These are phyloP conservation scores for Didymella sp. DNA, from an alignment of 2,329 filamentous ascomycete species.

Conservation along the genomic window DNA sequence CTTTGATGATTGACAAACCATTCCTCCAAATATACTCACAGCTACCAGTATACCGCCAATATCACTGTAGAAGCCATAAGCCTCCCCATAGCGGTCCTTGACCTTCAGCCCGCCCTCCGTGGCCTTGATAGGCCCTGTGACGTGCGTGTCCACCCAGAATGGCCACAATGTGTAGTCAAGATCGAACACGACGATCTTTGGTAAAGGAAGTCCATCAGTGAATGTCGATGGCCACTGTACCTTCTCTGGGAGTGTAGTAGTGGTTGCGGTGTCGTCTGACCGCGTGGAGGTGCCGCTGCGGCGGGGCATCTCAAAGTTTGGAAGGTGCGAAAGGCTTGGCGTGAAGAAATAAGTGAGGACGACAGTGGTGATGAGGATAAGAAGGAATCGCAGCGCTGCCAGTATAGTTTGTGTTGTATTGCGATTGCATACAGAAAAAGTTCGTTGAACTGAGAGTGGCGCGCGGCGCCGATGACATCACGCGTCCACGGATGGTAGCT, in stretches of 20 bases:
- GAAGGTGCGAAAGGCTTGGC: not conserved
- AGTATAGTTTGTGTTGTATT: not conserved
- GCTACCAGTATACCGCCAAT: slow-evolving; percentile 52
- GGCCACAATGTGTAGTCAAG: slow-evolving; percentile 99
- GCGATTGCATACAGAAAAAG: not conserved
- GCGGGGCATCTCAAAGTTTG: slow-evolving; percentile 40
- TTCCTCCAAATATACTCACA: slow-evolving; percentile 24
- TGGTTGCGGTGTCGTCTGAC: slow-evolving; percentile 38
- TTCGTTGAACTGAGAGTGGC: slow-evolving; percentile 7
- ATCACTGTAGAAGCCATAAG: slow-evolving; percentile 57
- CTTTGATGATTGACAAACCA: too few relatives aligned
- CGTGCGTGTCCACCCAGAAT: slow-evolving; percentile 96
- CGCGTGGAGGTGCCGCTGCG: slow-evolving; percentile 27
- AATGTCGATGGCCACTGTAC: slow-evolving; percentile 61
- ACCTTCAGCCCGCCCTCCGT: slow-evolving; percentile 54
- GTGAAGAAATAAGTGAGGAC: not conserved
- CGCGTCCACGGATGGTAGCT: not conserved
- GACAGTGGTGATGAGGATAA: not conserved
- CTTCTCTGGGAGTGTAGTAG: slow-evolving; percentile 46
- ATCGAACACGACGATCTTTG: slow-evolving; percentile 88
- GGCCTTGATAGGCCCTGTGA: slow-evolving; percentile 72
- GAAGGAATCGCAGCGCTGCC: not conserved
- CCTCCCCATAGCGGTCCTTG: slow-evolving; percentile 59
- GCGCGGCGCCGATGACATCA: slow-evolving; percentile 15
- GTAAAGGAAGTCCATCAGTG: slow-evolving; percentile 73